These are phyloP conservation scores for Agarophyton chilense DNA, from an alignment of 23 red algal species.

Conservation along the genomic window DNA sequence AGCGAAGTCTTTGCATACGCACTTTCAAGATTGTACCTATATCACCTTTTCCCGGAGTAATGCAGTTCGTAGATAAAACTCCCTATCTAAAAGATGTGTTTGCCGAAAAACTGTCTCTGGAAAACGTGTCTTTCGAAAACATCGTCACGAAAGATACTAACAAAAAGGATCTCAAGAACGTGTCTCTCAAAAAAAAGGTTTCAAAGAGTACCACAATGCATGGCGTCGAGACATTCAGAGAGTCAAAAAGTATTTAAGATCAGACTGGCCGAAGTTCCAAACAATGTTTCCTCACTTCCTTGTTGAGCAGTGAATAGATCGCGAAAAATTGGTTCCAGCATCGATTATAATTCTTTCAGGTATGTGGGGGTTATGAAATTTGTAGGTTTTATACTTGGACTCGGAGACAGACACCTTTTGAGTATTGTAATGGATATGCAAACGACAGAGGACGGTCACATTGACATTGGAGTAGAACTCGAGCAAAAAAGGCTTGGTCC, in stretches of 20 bases:
- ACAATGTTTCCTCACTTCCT: conserved; percentile 81
- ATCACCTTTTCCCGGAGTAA: conserved; percentile 81
- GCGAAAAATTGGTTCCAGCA: conserved; percentile 82
- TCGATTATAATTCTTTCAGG: conserved; percentile 79
- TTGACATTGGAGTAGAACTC: conserved; percentile 94
- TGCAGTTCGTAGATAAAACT: conserved; percentile 79
- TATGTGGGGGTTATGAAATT: conserved; percentile 91
- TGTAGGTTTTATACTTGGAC: conserved; percentile 92
- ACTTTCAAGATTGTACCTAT: conserved; percentile 93
- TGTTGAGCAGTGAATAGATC: conserved; percentile 64
- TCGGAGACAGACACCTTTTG: conserved; percentile 93
- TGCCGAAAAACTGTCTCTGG: conserved; percentile 5
- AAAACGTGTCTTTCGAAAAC: neutral
- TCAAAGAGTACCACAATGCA: neutral
- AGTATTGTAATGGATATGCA: conserved; percentile 88
- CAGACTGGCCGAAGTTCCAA: conserved; percentile 57
- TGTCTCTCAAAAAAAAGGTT: neutral
- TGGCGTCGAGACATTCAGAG: neutral
- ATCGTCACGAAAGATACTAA: conserved; percentile 50
- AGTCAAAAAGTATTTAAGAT: conserved; percentile 17
- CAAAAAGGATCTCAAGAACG: conserved; percentile 53
- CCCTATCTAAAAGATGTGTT: conserved; percentile 49
- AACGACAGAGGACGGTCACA: conserved; percentile 89
- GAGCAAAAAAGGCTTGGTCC: conserved; percentile 83
- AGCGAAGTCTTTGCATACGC: conserved; percentile 67